Evolutionary conservation across 2,329 filamentous ascomycete genomes (phyloP), one percentile per base, ranked within the genome.

Genomic region (Aphanoascus verrucosus): DNA sequence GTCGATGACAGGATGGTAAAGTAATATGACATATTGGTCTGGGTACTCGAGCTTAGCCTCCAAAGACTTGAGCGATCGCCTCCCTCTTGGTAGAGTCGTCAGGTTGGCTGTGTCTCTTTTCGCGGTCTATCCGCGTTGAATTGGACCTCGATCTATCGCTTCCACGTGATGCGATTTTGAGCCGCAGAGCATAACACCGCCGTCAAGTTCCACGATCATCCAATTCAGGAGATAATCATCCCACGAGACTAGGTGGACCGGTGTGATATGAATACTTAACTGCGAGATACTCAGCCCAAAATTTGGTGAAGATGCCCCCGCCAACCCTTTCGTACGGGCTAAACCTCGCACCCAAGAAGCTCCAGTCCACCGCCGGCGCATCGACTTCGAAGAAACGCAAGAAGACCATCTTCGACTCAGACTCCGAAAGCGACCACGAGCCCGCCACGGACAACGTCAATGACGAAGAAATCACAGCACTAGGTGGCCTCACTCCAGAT

Each of bases 1-100:
- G 88, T 87, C 19, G 89, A 94, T 66, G 90, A 93, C 69, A 98
- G 82, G 62, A 98, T 95, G 66, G 87, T 87, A 73, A 98, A 97
- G 76, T 96, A 96, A 78, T 97, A 98, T 56, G 90, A 96, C 93
- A 97, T 97, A 59, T 62, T 15, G 7, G 5, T 8, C 14, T 23
- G 31, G 38, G 23, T 20, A 14, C 34, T 44, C n/a, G 62, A 42
- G 40, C 51, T 40, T 41, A 47, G 28, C 5, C 35, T 12, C 35
- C 35, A 11, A 37, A 37, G 3, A 28, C 9, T 37, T 37, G 35
- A 37, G 35, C 9, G 12, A 37, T n/a, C 9, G 35, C n/a, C 35
- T n/a, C 35, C 8, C 2, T 12, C 3, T 11, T 11, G 9, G 11
- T 28, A 28, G 7, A 28, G 23, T 28, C 3, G 23, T 28, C 23